Conservation (phyloP, 176 grass and related monocot genomes). For the Rhynchospora tenuis region DNA sequence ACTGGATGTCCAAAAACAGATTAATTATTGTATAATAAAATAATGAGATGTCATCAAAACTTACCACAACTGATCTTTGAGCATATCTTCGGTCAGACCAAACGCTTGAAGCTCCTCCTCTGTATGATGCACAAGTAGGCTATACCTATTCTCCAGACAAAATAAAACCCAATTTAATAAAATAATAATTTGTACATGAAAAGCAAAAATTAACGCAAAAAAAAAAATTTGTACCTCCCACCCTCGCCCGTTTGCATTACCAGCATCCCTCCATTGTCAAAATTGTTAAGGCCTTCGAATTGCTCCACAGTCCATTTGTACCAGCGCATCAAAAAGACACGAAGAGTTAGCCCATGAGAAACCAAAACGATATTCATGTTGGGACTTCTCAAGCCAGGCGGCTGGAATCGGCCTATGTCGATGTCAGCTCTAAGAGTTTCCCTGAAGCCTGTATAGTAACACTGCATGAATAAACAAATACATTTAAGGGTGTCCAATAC, state of each 20-base stretch:
- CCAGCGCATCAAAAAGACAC: constrained; percentile 77
- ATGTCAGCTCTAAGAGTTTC: constrained; percentile 69
- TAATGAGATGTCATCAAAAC: not conserved
- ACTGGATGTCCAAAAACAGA: not conserved
- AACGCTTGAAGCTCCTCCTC: constrained; percentile 48
- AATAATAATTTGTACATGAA: not conserved
- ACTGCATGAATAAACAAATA: constrained; percentile 43
- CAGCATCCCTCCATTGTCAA: constrained; percentile 43
- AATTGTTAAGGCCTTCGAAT: constrained; percentile 52
- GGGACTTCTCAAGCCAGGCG: constrained; percentile 22
- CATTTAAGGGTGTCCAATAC: constrained; percentile 3
- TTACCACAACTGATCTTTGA: constrained; percentile 66
- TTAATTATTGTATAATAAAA: not conserved
- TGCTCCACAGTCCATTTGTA: constrained; percentile 79
- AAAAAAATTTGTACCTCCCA: constrained; percentile 30
- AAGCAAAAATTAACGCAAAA: not conserved
- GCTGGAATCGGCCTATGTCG: constrained; percentile 53
- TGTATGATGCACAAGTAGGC: constrained; percentile 65
- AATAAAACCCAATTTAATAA: not conserved
- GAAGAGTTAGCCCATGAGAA: constrained; percentile 55
- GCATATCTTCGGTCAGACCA: constrained; percentile 51
- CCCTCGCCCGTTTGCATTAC: constrained; percentile 62
- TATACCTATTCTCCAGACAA: constrained; percentile 32
- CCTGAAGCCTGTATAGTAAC: constrained; percentile 54
- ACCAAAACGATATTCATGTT: constrained; percentile 67